phyloP scores from a whole-genome alignment of 768 basidiomycete genomes.

The Agaricus sinodeliciosus region DNA sequence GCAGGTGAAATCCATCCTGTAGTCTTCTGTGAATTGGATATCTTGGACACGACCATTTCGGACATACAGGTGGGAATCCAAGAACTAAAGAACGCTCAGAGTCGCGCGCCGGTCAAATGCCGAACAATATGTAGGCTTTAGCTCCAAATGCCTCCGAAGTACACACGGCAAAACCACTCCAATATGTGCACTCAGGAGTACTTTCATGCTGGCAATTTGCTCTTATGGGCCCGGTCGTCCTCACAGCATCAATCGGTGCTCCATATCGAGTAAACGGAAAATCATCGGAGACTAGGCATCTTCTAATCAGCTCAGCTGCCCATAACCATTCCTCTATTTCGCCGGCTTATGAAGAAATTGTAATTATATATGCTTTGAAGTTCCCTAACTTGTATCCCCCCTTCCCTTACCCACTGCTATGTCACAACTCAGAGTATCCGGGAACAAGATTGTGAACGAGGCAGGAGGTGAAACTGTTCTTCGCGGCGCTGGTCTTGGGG shows the following conservation, averaged over 20 bases:
- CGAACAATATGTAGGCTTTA: background rate
- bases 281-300: slow-evolving; percentile 14
- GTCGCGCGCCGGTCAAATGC: background rate
- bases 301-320: background rate
- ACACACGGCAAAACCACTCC: background rate
- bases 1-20: background rate
- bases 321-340: slow-evolving; percentile 3
- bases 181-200: background rate
- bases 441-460: slow-evolving; percentile 54
- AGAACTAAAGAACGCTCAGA: background rate
- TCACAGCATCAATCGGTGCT: background rate
- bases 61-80: background rate
- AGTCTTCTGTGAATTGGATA: background rate
- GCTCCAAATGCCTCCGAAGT: too few relatives aligned
- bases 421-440: slow-evolving; percentile 50
- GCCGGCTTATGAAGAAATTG: background rate
- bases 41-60: background rate
- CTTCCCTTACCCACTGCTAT: slow-evolving; percentile 20
- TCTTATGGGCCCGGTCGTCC: too few relatives aligned
- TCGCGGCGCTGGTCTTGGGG: slow-evolving; percentile 69
- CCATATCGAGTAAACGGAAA: slow-evolving; percentile 7
- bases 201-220: too few relatives aligned
- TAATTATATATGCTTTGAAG: background rate
- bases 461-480: slow-evolving; percentile 51
- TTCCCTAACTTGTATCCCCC: background rate